Evolutionary conservation across 2,329 filamentous ascomycete species (phyloP).

Genomic region (Microdochium paspali): DNA sequence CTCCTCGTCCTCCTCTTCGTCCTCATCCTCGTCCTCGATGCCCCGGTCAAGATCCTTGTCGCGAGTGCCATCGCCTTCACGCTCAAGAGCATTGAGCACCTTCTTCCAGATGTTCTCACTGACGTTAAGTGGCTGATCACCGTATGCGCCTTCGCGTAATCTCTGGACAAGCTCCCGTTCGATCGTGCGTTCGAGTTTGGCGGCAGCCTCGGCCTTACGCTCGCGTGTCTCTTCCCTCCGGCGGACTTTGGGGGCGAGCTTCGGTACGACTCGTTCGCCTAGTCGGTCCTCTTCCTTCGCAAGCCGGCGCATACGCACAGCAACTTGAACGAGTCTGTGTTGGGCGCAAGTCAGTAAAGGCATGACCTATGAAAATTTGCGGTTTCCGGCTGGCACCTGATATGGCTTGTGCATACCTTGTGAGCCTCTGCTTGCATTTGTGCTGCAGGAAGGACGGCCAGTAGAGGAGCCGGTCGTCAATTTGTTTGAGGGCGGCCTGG

Average conservation of each 20-base stretch:
- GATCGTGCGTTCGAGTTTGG: conserved; percentile 92
- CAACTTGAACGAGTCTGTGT: conserved; percentile 66
- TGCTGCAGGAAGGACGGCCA: conserved; percentile 90
- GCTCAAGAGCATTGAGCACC: conserved; percentile 84
- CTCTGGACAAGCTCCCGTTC: conserved; percentile 91
- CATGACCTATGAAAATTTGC: not conserved
- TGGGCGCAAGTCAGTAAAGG: not conserved
- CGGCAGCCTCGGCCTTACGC: conserved; percentile 69
- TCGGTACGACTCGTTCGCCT: conserved; percentile 80
- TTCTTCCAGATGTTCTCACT: conserved; percentile 96
- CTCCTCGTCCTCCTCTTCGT: conserved; percentile 58
- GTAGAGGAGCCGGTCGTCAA: conserved; percentile 81
- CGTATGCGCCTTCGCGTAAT: conserved; percentile 85
- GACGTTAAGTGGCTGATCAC: conserved; percentile 88
- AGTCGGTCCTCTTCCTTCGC: conserved; percentile 83
- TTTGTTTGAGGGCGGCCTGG: conserved; percentile 74
- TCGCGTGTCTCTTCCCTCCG: conserved; percentile 67
- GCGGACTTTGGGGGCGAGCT: conserved; percentile 82
- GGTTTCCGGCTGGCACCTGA: too few relatives aligned
- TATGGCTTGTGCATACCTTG: conserved; percentile 39
- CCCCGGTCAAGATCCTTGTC: conserved; percentile 88
- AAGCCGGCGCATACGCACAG: conserved; percentile 68
- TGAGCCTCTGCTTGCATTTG: conserved; percentile 95
- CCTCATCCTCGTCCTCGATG: conserved; percentile 67
- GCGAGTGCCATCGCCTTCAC: conserved; percentile 69